Conservation (phyloP, 2,329 filamentous ascomycete genomes). For the Pyrenochaeta sp. region DNA sequence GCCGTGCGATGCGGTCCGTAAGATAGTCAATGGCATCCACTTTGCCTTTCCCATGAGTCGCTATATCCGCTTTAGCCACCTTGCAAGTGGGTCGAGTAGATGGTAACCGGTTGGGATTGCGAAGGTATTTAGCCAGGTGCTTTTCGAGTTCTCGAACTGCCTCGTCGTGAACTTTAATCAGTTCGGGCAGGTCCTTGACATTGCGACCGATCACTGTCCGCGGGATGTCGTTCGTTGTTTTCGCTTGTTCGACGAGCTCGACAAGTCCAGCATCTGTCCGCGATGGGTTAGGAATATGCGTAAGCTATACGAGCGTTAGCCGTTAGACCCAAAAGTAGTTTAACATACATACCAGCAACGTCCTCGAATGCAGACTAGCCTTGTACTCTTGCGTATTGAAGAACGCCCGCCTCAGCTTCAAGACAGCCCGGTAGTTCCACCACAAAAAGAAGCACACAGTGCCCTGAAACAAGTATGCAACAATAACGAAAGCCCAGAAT, state of each 20-base stretch:
- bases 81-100: conserved; percentile 77
- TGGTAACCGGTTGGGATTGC: conserved; percentile 81
- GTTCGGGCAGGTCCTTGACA: conserved; percentile 83
- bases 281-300: conserved; percentile 78
- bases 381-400: conserved; percentile 90
- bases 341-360: conserved; percentile 58
- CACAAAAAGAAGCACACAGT: conserved; percentile 82
- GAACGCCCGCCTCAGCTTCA: conserved; percentile 75
- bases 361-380: conserved; percentile 78
- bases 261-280: conserved; percentile 89
- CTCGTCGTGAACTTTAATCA: conserved; percentile 84
- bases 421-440: conserved; percentile 83
- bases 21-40: conserved; percentile 95
- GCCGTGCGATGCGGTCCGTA: conserved; percentile 79
- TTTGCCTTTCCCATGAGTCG: conserved; percentile 72
- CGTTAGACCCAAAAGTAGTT: background rate
- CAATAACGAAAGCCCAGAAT: conserved; percentile 67
- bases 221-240: conserved; percentile 77
- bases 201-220: conserved; percentile 86
- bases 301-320: conserved; percentile 63
- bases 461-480: conserved; percentile 72
- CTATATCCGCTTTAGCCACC: conserved; percentile 77
- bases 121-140: conserved; percentile 82
- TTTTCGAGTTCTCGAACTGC: conserved; percentile 82
- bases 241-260: conserved; percentile 79